A percentile compares a stretch with the other conserved stretches of the same genome.
phyloP scores from a whole-genome alignment of 495 filamentous ascomycete species.

The Astrothelium subdiscretum region DNA sequence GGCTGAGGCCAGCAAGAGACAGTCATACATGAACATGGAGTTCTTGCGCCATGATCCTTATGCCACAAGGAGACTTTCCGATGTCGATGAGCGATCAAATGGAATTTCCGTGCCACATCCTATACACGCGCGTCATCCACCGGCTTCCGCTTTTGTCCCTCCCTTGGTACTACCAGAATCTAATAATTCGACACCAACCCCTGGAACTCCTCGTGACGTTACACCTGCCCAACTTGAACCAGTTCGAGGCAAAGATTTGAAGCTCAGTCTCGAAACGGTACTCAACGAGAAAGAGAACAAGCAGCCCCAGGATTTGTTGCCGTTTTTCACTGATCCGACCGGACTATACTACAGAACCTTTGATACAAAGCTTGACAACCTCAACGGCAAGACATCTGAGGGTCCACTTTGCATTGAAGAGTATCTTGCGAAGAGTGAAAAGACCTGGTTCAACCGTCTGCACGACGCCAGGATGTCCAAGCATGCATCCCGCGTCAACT shows the following conservation, averaged over 20 bases:
- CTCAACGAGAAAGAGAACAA: constrained; percentile 30
- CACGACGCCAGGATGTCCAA: constrained; percentile 38
- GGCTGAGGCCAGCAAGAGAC: constrained; percentile 8
- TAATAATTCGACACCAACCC: not conserved
- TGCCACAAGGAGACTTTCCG: not conserved
- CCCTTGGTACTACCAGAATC: not conserved
- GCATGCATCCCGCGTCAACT: not conserved
- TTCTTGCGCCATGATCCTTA: not conserved
- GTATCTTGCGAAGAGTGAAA: constrained; percentile 51
- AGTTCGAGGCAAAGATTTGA: not conserved
- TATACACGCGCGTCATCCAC: not conserved
- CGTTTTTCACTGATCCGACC: constrained; percentile 55
- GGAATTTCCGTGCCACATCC: not conserved
- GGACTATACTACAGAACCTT: constrained; percentile 47
- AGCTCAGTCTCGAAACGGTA: constrained; percentile 10
- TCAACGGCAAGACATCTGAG: constrained; percentile 44
- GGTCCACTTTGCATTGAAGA: constrained; percentile 49
- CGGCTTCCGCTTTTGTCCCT: not conserved
- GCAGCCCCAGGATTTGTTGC: constrained; percentile 52
- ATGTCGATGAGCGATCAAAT: not conserved
- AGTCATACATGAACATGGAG: constrained; percentile 2
- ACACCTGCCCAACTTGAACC: not conserved
- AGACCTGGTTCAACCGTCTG: constrained; percentile 50
- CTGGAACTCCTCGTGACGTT: not conserved
- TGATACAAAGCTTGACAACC: constrained; percentile 40